A percentile compares a stretch with the other conserved stretches of the same genome.
These are phyloP conservation scores for Crithidia sp. DNA, from an alignment of 208 protist species.

Conservation along the genomic window DNA sequence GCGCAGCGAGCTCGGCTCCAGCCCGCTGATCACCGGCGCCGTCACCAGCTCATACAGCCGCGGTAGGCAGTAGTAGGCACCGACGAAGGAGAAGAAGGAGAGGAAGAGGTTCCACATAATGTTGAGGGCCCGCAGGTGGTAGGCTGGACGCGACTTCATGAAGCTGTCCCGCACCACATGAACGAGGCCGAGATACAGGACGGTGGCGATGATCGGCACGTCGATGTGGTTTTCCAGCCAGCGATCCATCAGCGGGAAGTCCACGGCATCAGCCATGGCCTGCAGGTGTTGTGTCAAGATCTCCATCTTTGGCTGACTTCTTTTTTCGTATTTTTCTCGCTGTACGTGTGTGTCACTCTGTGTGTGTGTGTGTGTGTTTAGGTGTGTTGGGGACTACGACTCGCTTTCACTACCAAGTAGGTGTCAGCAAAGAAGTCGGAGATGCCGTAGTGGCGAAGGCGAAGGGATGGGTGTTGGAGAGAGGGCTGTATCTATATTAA, in stretches of 20 bases:
- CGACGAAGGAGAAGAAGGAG: slow-evolving; percentile 74
- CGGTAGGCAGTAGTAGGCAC: slow-evolving; percentile 58
- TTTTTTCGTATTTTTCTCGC: background rate
- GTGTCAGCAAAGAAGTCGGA: no score
- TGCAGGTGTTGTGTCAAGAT: slow-evolving; percentile 30
- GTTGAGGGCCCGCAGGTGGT: slow-evolving; percentile 61
- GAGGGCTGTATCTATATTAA: no score
- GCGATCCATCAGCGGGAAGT: slow-evolving; percentile 29
- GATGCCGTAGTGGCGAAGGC: no score
- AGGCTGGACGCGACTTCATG: slow-evolving; percentile 51
- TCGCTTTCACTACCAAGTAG: no score
- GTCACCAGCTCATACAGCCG: slow-evolving; percentile 50
- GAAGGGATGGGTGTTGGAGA: no score
- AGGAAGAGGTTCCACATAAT: slow-evolving; percentile 88
- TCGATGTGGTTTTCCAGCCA: slow-evolving; percentile 49
- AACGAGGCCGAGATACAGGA: slow-evolving; percentile 53
- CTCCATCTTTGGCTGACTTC: slow-evolving; percentile 17
- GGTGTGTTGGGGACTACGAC: background rate
- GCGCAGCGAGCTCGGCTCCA: slow-evolving; percentile 35
- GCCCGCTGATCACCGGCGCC: slow-evolving; percentile 36
- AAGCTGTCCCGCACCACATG: slow-evolving; percentile 37
- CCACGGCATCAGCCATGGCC: slow-evolving; percentile 27
- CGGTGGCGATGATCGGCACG: slow-evolving; percentile 41
- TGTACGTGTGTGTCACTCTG: background rate
- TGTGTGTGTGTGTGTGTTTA: background rate